Conservation (phyloP, 1,139 yeast genomes). For the Pichiaceae sp. region DNA sequence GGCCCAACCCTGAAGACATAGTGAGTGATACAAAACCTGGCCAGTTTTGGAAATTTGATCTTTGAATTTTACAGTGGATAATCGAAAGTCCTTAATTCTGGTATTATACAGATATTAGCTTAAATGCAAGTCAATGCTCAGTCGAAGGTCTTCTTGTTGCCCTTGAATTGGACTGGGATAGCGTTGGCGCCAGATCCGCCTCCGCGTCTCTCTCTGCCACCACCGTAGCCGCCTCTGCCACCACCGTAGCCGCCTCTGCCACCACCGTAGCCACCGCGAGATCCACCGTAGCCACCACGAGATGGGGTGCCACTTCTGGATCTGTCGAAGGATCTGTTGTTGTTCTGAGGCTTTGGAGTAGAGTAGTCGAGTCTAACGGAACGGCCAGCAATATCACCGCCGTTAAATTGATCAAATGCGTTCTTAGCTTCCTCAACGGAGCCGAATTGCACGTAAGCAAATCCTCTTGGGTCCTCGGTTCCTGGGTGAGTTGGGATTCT, state of each 20-base stretch:
- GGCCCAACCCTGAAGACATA: constrained; percentile 6
- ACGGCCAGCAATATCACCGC: constrained; percentile 85
- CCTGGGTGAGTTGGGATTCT: constrained; percentile 98
- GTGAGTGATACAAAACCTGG: too few relatives aligned
- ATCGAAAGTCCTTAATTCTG: not conserved
- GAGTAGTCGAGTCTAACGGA: constrained; percentile 93
- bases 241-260: constrained; percentile 31
- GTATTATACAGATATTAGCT: not conserved
- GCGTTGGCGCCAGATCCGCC: constrained; percentile 47
- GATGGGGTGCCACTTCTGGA: constrained; percentile 26
- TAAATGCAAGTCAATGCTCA: constrained; percentile 14
- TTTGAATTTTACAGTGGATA: too few relatives aligned
- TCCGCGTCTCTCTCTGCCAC: constrained; percentile 35
- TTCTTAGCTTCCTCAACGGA: constrained; percentile 84
- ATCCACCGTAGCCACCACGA: constrained; percentile 25
- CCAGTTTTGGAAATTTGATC: too few relatives aligned
- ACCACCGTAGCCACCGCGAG: constrained; percentile 37
- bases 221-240: constrained; percentile 35
- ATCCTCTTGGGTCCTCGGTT: constrained; percentile 97
- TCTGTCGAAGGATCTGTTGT: constrained; percentile 21
- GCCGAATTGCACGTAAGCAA: constrained; percentile 91
- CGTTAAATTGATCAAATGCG: constrained; percentile 82
- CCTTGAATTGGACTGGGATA: constrained; percentile 57
- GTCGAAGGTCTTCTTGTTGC: constrained; percentile 74
- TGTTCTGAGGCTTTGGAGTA: constrained; percentile 54